These are phyloP conservation scores for Canna indica DNA, from an alignment of 176 grass and related monocot species.

Conservation along the genomic window DNA sequence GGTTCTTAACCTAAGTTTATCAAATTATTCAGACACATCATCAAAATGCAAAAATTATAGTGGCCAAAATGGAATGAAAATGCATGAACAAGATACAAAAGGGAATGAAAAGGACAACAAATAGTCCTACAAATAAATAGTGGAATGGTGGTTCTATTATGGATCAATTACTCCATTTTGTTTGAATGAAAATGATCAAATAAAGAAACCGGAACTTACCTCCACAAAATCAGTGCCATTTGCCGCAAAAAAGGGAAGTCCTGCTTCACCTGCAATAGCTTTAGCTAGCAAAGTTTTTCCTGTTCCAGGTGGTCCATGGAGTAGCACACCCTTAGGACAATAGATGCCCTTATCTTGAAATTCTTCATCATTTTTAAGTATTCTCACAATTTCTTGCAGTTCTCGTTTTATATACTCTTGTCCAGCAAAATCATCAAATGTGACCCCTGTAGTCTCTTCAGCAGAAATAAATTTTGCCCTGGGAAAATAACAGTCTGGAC, in stretches of 20 bases:
- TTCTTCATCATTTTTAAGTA: slow-evolving; percentile 29
- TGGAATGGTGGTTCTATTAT: neutral
- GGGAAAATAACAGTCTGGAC: neutral
- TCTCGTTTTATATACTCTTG: slow-evolving; percentile 28
- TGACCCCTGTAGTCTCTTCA: slow-evolving; percentile 28
- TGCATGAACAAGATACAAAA: too few relatives aligned
- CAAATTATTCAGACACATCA: too few relatives aligned
- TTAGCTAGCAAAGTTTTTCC: slow-evolving; percentile 28
- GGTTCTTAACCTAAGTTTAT: too few relatives aligned
- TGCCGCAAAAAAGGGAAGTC: slow-evolving; percentile 28
- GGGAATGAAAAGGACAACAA: neutral
- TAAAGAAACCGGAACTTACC: slow-evolving; percentile 8
- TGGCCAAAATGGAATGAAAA: too few relatives aligned
- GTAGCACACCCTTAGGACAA: slow-evolving; percentile 27
- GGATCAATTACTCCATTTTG: neutral
- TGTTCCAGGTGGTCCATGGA: slow-evolving; percentile 29
- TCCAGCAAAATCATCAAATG: slow-evolving; percentile 31
- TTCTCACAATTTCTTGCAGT: slow-evolving; percentile 26
- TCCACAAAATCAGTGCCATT: slow-evolving; percentile 35
- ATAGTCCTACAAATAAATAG: neutral
- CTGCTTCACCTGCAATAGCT: slow-evolving; percentile 29
- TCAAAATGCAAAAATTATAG: too few relatives aligned
- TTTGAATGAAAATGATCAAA: neutral
- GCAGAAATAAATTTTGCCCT: slow-evolving; percentile 31
- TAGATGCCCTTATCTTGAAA: slow-evolving; percentile 33